Conservation (phyloP, 441 rosid genomes). For the Euphorbia celastroides region DNA sequence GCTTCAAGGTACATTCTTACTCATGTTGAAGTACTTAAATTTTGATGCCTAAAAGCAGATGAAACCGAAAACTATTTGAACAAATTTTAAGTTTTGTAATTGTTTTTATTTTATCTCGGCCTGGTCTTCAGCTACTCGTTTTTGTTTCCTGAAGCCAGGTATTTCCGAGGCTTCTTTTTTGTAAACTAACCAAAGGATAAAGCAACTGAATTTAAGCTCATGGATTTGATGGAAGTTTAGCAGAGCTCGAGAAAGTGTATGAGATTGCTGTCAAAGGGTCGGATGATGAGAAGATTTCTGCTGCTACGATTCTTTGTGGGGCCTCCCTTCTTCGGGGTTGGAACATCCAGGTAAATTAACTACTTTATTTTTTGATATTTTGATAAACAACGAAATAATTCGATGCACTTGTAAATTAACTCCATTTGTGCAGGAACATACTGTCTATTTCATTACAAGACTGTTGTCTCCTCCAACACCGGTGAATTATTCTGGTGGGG, state of each 20-base stretch:
- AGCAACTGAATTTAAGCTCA: slow-evolving; percentile 78
- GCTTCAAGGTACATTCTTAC: slow-evolving; percentile 74
- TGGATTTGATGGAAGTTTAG: slow-evolving; percentile 98
- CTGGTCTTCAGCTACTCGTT: slow-evolving; percentile 59
- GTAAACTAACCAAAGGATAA: slow-evolving; percentile 60
- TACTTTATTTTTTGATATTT: too few species aligned
- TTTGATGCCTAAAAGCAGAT: slow-evolving; percentile 11
- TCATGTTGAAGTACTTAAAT: too few species aligned
- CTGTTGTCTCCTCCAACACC: slow-evolving; percentile 83
- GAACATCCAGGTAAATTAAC: slow-evolving; percentile 68
- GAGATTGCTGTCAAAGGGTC: slow-evolving; percentile 89
- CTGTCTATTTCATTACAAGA: slow-evolving; percentile 62
- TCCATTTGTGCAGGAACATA: slow-evolving; percentile 69
- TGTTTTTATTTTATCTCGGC: slow-evolving; percentile 27
- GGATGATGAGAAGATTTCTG: slow-evolving; percentile 92
- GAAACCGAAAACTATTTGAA: background rate
- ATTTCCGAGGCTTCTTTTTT: slow-evolving; percentile 62
- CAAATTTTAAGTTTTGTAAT: slow-evolving; percentile 23
- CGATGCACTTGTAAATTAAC: background rate
- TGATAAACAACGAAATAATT: slow-evolving; percentile 6
- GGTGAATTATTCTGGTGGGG: slow-evolving; percentile 57
- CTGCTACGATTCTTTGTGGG: slow-evolving; percentile 95
- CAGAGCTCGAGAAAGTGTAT: slow-evolving; percentile 91
- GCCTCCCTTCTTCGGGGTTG: slow-evolving; percentile 95
- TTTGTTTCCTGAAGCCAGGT: slow-evolving; percentile 74